Percentiles rank a stretch among this genome's conserved stretches.
These are phyloP conservation scores for Cladosporium sphaerospermum DNA, from an alignment of 2,329 filamentous ascomycete species.

Conservation along the genomic window DNA sequence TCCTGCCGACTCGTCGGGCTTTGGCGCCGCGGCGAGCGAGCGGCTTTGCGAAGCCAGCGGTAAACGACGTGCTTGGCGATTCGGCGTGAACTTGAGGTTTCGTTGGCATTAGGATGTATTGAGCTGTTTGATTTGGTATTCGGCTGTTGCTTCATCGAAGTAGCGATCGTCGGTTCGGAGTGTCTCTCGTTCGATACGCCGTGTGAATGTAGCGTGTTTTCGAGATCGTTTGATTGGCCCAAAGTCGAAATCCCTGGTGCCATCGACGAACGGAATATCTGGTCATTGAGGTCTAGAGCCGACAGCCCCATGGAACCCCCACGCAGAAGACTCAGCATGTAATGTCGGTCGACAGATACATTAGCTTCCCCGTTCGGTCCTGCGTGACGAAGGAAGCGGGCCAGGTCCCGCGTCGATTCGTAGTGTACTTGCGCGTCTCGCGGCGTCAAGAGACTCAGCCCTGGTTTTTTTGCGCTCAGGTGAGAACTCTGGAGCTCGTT, in stretches of 20 bases:
- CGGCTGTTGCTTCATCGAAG: neutral
- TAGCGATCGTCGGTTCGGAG: too few species aligned
- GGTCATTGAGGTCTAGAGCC: neutral
- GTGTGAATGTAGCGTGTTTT: neutral
- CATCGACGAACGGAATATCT: neutral
- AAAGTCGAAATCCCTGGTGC: neutral
- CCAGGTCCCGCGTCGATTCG: slow-evolving; percentile 11
- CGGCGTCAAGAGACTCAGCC: neutral
- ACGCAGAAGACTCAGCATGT: slow-evolving; percentile 7
- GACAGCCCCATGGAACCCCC: neutral
- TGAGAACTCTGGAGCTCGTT: neutral
- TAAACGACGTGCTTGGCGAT: neutral
- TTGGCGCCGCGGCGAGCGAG: neutral
- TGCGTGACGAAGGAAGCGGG: slow-evolving; percentile 12
- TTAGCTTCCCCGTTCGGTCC: slow-evolving; percentile 1
- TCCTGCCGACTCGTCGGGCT: neutral
- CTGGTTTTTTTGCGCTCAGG: neutral
- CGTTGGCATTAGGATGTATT: neutral
- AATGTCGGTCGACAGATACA: neutral
- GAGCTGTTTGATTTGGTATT: neutral
- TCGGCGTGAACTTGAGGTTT: neutral
- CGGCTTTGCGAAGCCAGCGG: slow-evolving; percentile 1
- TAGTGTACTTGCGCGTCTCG: slow-evolving; percentile 6
- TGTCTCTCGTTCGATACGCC: neutral
- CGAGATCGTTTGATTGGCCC: neutral